Conservation (phyloP, 176 grass and related monocot genomes). For the Oryza coarctata region DNA sequence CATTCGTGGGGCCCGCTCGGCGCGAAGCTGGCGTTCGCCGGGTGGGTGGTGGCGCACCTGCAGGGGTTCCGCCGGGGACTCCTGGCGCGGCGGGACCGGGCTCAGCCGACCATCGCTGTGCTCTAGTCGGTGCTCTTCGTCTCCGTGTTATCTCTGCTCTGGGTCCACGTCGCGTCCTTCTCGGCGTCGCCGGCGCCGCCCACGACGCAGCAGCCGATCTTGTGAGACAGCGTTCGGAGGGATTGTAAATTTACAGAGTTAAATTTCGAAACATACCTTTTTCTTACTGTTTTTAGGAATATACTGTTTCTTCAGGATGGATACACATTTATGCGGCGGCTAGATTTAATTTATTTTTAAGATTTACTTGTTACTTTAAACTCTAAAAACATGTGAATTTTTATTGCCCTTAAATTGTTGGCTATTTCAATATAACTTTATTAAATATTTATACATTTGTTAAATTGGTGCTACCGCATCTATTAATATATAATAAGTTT, state of each 20-base stretch:
- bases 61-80: slow-evolving; percentile 72
- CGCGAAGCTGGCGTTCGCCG: slow-evolving; percentile 56
- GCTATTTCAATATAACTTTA: too few relatives aligned
- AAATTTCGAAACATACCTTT: too few relatives aligned
- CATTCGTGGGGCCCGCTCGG: slow-evolving; percentile 55
- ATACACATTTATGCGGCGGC: too few relatives aligned
- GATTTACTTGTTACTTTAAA: too few relatives aligned
- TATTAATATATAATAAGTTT: too few relatives aligned
- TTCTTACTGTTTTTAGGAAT: too few relatives aligned
- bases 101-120: slow-evolving; percentile 69
- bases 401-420: too few relatives aligned
- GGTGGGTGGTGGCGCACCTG: slow-evolving; percentile 80
- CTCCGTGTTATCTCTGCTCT: slow-evolving; percentile 70
- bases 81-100: slow-evolving; percentile 51
- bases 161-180: slow-evolving; percentile 56
- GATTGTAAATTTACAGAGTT: background rate
- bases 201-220: background rate
- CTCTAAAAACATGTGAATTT: too few relatives aligned
- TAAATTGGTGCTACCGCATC: too few relatives aligned
- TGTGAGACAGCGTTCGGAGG: background rate
- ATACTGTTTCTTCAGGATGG: too few relatives aligned
- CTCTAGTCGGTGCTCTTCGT: slow-evolving; percentile 73
- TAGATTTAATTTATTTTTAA: too few relatives aligned
- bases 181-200: slow-evolving; percentile 32
- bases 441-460: too few relatives aligned